These are phyloP conservation scores for Beauveria sp. DNA, from an alignment of 2,329 filamentous ascomycete species.

Conservation along the genomic window DNA sequence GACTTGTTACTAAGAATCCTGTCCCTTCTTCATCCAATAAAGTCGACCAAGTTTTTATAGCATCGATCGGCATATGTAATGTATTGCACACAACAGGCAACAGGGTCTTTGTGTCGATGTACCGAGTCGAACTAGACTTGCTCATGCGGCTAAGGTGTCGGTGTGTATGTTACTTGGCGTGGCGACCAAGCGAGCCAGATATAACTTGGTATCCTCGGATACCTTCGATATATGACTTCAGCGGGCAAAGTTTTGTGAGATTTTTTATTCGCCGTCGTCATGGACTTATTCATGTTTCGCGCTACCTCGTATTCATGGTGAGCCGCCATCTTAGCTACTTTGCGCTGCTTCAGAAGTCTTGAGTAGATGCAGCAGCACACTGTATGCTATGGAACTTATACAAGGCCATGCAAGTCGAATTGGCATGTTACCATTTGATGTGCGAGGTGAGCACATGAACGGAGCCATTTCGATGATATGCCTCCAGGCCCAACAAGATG, in stretches of 20 bases:
- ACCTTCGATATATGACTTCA: neutral
- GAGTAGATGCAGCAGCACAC: too few relatives aligned
- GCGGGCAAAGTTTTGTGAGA: neutral
- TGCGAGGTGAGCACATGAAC: neutral
- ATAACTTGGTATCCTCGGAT: neutral
- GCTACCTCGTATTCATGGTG: neutral
- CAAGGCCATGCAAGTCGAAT: neutral
- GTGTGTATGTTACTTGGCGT: neutral
- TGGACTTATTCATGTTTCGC: neutral
- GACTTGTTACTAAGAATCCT: neutral
- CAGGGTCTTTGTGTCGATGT: neutral
- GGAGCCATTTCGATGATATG: neutral
- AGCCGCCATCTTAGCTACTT: neutral
- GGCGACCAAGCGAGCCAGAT: neutral
- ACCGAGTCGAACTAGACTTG: neutral
- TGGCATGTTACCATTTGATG: neutral
- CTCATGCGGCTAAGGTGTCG: neutral
- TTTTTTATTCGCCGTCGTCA: neutral
- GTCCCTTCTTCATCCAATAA: neutral
- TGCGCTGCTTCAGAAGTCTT: neutral
- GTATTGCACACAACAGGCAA: neutral
- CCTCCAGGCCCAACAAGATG: neutral
- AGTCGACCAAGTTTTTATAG: neutral
- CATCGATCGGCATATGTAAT: constrained; percentile 2
- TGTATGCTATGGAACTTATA: neutral